phyloP scores from a whole-genome alignment of 75 land plant species.

The Ceratopteris richardii region DNA sequence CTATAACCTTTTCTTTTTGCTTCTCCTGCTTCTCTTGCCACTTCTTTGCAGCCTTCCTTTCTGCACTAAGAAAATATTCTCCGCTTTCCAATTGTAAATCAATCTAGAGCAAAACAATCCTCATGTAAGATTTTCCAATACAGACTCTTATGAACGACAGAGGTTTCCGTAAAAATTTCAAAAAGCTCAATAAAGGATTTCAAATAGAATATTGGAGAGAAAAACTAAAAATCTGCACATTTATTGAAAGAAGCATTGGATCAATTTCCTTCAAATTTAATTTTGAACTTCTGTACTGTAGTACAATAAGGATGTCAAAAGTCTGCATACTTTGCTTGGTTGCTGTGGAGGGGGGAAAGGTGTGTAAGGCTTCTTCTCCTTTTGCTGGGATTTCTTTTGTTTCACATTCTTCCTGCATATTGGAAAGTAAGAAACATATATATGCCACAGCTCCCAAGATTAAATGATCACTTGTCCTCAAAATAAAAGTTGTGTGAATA shows the following conservation, averaged over 20 bases:
- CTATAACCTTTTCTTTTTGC: slow-evolving; percentile 71
- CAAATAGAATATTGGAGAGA: too few species aligned
- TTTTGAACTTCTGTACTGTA: too few species aligned
- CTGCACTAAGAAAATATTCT: slow-evolving; percentile 81
- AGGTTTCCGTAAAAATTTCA: too few species aligned
- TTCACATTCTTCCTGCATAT: slow-evolving; percentile 90
- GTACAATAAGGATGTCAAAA: too few species aligned
- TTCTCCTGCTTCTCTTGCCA: slow-evolving; percentile 84
- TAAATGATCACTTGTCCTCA: too few species aligned
- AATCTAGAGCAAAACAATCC: slow-evolving; percentile 31
- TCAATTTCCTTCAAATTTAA: too few species aligned
- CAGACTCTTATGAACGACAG: too few species aligned
- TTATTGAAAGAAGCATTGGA: too few species aligned
- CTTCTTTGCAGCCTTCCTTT: slow-evolving; percentile 77
- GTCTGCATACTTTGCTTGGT: slow-evolving; percentile 99
- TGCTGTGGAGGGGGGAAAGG: slow-evolving; percentile 98
- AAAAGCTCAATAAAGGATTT: too few species aligned
- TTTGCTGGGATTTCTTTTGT: slow-evolving; percentile 61
- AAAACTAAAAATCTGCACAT: too few species aligned
- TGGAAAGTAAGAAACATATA: background rate
- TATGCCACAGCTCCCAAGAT: background rate
- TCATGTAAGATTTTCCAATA: background rate
- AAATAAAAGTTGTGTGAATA: too few species aligned
- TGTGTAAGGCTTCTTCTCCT: slow-evolving; percentile 93
- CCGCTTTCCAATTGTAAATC: slow-evolving; percentile 89